Evolutionary conservation across 495 filamentous ascomycete genomes (phyloP).

Genomic region (Xylaria bambusicola): DNA sequence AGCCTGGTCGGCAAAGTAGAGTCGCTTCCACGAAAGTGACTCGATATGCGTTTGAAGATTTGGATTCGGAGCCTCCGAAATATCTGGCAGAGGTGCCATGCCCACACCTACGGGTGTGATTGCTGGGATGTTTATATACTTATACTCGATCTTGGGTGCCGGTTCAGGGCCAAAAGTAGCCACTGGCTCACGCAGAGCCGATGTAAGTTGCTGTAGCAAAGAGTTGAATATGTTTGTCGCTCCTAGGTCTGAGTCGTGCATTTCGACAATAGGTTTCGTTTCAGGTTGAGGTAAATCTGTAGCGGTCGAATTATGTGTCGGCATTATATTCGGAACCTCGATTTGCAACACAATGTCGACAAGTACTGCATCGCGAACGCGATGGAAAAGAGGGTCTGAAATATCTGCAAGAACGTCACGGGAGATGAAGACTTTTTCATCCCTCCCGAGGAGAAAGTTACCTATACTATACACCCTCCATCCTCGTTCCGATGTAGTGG

Average conservation of each 20-base stretch:
- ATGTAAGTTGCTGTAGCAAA: slow-evolving; percentile 60
- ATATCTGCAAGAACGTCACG: slow-evolving; percentile 73
- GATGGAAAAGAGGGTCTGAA: slow-evolving; percentile 80
- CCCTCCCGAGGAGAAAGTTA: slow-evolving; percentile 78
- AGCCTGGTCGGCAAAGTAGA: slow-evolving; percentile 71
- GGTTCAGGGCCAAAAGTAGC: slow-evolving; percentile 34
- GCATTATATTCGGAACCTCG: slow-evolving; percentile 17
- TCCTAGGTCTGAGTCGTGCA: slow-evolving; percentile 38
- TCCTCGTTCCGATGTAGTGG: slow-evolving; percentile 37
- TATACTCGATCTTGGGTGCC: slow-evolving; percentile 35
- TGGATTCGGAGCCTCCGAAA: slow-evolving; percentile 55
- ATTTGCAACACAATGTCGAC: slow-evolving; percentile 61
- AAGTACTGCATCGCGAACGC: slow-evolving; percentile 68
- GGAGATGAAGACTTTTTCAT: slow-evolving; percentile 85
- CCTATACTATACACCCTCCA: slow-evolving; percentile 79
- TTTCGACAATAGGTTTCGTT: slow-evolving; percentile 32
- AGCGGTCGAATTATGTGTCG: slow-evolving; percentile 30
- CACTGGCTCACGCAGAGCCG: slow-evolving; percentile 51
- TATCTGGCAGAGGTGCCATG: slow-evolving; percentile 71
- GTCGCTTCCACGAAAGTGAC: slow-evolving; percentile 61
- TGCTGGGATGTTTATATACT: slow-evolving; percentile 60
- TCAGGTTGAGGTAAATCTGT: slow-evolving; percentile 16
- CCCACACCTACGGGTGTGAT: slow-evolving; percentile 74
- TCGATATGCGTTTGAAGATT: slow-evolving; percentile 40
- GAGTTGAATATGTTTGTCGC: slow-evolving; percentile 54